Conservation (phyloP, 345 rosid genomes). For the Hevea brasiliensis region DNA sequence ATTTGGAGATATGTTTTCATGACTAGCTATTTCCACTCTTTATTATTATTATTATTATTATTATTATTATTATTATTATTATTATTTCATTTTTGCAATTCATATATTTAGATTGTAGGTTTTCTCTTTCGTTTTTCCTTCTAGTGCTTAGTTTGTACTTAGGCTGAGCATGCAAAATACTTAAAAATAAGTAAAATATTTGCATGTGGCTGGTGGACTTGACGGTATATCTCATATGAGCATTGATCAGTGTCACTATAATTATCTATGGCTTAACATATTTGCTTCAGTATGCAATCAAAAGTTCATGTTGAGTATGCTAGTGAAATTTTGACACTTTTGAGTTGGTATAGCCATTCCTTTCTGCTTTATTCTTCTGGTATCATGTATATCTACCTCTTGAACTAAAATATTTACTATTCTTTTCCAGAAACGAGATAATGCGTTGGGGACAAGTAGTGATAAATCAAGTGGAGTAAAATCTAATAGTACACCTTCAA, state of each 20-base stretch:
- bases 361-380: not conserved
- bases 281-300: not conserved
- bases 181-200: too few species aligned
- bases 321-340: not conserved
- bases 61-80: too few species aligned
- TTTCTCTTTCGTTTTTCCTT: too few species aligned
- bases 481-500: slow-evolving; percentile 89
- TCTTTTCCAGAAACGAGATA: slow-evolving; percentile 74
- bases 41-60: too few species aligned
- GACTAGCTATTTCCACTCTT: too few species aligned
- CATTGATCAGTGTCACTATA: not conserved
- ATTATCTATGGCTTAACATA: not conserved
- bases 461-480: slow-evolving; percentile 90
- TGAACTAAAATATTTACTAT: slow-evolving; percentile 22
- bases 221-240: too few species aligned
- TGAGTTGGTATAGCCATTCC: not conserved
- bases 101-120: too few species aligned
- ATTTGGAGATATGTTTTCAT: too few species aligned
- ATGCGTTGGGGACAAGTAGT: slow-evolving; percentile 66
- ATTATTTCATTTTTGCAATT: too few species aligned
- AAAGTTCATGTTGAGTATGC: not conserved
- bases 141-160: too few species aligned
- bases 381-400: slow-evolving; percentile 8
- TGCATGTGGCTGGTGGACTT: too few species aligned
- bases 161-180: too few species aligned